Base-by-base conservation (phyloP, 345 rosid genomes). In the Barbarea vulgaris region DNA sequence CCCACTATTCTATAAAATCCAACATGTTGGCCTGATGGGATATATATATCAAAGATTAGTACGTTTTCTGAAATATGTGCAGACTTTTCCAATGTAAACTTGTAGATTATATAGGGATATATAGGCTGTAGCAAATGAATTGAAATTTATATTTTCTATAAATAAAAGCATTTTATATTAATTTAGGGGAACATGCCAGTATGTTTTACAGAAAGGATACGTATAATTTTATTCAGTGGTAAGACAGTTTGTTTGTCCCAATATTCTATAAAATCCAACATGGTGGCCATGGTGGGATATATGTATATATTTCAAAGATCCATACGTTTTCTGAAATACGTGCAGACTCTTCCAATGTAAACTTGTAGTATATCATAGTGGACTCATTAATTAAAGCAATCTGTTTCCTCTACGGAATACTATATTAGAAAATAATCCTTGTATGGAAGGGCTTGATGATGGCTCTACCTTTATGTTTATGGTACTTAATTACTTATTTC, bases 301-400 rank as follows among this genome's bases (percentile, higher is more conserved):
- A 10, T 36, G 10, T 7, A n/a, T n/a, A n/a, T n/a, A n/a, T n/a
- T n/a, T n/a, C 15, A 18, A 28, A 48, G 56, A 46, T 48, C 31
- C 42, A 28, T 28, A 18, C 28, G 27, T 47, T 46, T 44, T 47
- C 34, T 63, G 22, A 18, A 11, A 63, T 44, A 42, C 53, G 68
- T 61, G 66, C 17, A 37, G 48, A 12, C 17, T 61, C 65, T 1
- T 61, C 44, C 66, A 61, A 61, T 37, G 48, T 61, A 37, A 11
- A 18, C 0, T 18, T 36, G 14, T 12, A 36, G 14, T 12, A 36
- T 9, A 36, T 9, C 10, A 3, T 36, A 36, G 8, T 8, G 8
- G 13, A 36, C 41, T 36, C 41, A 3, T 3, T 37, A 13, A 3
- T 3, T 37, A 13, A 37, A 37, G 5, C 8, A 13, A 37, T 36